Conservation (phyloP, 129 eudicot genomes). For the Chrysanthemum lavandulifolium region DNA sequence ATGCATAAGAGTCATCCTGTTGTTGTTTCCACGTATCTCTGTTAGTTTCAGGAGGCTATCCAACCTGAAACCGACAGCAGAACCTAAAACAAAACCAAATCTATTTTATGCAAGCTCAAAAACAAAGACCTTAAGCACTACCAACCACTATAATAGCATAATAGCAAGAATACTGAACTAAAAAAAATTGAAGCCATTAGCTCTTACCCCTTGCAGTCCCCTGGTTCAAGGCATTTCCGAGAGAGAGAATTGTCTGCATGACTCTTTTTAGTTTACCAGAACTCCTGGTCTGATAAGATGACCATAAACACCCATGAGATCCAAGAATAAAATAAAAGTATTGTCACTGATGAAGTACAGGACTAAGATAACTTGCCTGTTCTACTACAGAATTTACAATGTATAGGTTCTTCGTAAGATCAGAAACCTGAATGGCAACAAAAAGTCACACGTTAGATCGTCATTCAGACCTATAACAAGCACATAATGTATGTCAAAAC, state of each 20-base stretch:
- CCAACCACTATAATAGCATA: too few species aligned
- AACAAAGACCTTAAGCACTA: too few species aligned
- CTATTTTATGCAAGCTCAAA: too few species aligned
- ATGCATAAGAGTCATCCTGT: conserved; percentile 83
- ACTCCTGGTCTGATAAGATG: conserved; percentile 2
- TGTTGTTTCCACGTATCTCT: conserved; percentile 32
- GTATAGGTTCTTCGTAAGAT: conserved; percentile 63
- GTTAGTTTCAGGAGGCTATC: conserved; percentile 89
- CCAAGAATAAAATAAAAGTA: too few species aligned
- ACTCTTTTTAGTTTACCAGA: too few species aligned
- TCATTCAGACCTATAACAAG: conserved; percentile 3
- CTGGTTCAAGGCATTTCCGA: too few species aligned
- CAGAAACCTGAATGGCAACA: conserved; percentile 52
- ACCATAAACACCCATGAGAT: background rate
- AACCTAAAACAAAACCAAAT: conserved; percentile 40
- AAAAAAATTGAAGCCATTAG: too few species aligned
- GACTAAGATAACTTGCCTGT: conserved; percentile 50
- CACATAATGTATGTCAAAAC: conserved; percentile 12
- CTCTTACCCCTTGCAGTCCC: too few species aligned
- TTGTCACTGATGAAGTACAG: too few species aligned
- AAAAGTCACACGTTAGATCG: background rate
- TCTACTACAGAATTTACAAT: conserved; percentile 66
- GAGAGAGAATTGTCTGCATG: too few species aligned
- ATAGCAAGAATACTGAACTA: too few species aligned
- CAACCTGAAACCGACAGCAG: conserved; percentile 93